phyloP scores from a whole-genome alignment of 306 rosid species.

The Lathyrus sativus region DNA sequence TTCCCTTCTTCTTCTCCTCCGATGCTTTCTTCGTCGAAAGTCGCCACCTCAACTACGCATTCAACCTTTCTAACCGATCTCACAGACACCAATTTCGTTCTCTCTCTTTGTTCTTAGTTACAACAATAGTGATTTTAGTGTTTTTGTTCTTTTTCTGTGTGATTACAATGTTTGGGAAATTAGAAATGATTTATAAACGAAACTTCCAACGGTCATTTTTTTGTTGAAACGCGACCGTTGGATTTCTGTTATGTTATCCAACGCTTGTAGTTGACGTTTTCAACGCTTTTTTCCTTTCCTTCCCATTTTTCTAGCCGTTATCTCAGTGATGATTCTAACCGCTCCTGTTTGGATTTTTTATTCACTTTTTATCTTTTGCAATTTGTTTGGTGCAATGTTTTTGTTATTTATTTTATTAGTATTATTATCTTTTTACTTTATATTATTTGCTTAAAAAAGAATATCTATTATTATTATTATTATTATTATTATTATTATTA shows the following conservation, averaged over 20 bases:
- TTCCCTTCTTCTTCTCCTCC: conserved; percentile 72
- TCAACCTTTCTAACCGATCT: conserved; percentile 8
- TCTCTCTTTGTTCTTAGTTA: conserved; percentile 2
- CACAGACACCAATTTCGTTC: not conserved
- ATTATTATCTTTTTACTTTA: no score
- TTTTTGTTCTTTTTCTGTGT: not conserved
- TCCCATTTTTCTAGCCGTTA: conserved; percentile 46
- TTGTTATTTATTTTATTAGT: not conserved
- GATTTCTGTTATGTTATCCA: conserved; percentile 31
- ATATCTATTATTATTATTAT: no score
- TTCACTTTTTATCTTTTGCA: not conserved
- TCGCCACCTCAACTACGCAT: conserved; percentile 50
- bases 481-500: no score
- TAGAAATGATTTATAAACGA: not conserved
- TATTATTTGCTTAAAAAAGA: no score
- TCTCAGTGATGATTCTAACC: not conserved
- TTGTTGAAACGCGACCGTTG: not conserved
- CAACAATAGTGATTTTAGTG: not conserved
- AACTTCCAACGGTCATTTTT: conserved; percentile 8
- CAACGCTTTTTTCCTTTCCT: not conserved
- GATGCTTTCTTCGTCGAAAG: conserved; percentile 48
- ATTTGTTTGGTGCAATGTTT: not conserved
- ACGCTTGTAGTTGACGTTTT: not conserved
- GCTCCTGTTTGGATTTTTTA: not conserved
- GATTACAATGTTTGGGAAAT: not conserved